These are phyloP conservation scores for Firmiana major DNA, from an alignment of 345 rosid species.

Conservation along the genomic window DNA sequence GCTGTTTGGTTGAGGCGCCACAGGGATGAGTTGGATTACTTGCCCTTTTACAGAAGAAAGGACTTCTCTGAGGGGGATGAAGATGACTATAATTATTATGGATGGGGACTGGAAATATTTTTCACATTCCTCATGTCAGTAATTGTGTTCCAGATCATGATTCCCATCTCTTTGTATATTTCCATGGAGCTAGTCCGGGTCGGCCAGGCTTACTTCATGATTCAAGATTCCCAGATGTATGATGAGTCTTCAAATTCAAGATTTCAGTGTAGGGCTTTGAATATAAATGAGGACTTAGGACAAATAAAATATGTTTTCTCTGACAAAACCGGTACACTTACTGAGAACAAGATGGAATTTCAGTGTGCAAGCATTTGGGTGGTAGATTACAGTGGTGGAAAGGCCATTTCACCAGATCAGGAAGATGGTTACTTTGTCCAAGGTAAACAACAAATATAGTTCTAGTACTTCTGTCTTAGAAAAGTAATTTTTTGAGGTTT, in stretches of 20 bases:
- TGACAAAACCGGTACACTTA: conserved; percentile 97
- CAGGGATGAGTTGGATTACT: conserved; percentile 51
- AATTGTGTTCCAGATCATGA: conserved; percentile 97
- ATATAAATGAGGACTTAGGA: conserved; percentile 97
- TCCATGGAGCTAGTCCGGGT: conserved; percentile 99
- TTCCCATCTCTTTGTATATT: conserved; percentile 96
- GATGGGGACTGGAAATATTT: conserved; percentile 90
- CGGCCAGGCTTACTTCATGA: conserved; percentile 99
- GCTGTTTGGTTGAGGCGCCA: conserved; percentile 80
- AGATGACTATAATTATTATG: conserved; percentile 66
- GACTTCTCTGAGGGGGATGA: conserved; percentile 35
- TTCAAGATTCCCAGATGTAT: conserved; percentile 62
- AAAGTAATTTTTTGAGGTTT: conserved; percentile 6
- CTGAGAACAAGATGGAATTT: conserved; percentile 99
- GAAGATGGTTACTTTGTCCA: conserved; percentile 45
- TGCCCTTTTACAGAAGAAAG: conserved; percentile 70
- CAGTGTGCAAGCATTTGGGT: conserved; percentile 94
- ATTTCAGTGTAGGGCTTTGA: conserved; percentile 93
- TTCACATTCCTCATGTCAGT: conserved; percentile 94
- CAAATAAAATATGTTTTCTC: conserved; percentile 96
- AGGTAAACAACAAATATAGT: conserved; percentile 38
- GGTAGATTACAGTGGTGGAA: conserved; percentile 64
- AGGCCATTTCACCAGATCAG: conserved; percentile 31
- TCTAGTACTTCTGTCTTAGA: background rate
- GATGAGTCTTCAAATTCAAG: conserved; percentile 76